Conservation (phyloP, 441 rosid genomes). For the Biscutella laevigata region DNA sequence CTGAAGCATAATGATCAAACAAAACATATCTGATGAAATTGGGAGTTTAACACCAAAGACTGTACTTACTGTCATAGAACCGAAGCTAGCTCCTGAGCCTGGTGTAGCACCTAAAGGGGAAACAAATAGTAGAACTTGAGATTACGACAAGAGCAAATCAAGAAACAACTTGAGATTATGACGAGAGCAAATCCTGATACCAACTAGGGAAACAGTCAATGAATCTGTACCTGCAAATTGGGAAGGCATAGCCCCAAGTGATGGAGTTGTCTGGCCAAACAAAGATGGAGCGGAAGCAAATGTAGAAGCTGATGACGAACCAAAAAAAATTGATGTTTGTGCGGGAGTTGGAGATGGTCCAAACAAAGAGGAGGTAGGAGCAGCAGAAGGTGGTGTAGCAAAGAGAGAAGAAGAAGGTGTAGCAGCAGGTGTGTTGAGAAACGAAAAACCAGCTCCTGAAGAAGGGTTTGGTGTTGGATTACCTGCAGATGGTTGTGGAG, state of each 20-base stretch:
- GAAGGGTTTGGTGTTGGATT: constrained; percentile 36
- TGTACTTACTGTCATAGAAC: constrained; percentile 63
- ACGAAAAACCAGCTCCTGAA: constrained; percentile 65
- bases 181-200: constrained; percentile 7
- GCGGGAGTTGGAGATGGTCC: constrained; percentile 52
- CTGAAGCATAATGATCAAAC: not conserved
- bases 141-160: constrained; percentile 7
- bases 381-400: constrained; percentile 55
- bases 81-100: constrained; percentile 85
- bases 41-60: not conserved
- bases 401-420: constrained; percentile 58
- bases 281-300: constrained; percentile 59
- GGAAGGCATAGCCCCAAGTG: constrained; percentile 30
- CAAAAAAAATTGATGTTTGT: constrained; percentile 54
- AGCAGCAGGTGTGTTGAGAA: constrained; percentile 57
- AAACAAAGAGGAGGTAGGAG: constrained; percentile 52
- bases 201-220: constrained; percentile 27
- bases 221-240: constrained; percentile 46
- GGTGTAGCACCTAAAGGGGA: constrained; percentile 44
- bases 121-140: constrained; percentile 10
- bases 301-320: constrained; percentile 39
- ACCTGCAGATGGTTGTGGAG: constrained; percentile 46
- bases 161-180: constrained; percentile 4
- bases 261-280: constrained; percentile 41
- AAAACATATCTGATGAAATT: not conserved